Conservation (phyloP, 2,329 filamentous ascomycete genomes). For the Cadophora sp. region DNA sequence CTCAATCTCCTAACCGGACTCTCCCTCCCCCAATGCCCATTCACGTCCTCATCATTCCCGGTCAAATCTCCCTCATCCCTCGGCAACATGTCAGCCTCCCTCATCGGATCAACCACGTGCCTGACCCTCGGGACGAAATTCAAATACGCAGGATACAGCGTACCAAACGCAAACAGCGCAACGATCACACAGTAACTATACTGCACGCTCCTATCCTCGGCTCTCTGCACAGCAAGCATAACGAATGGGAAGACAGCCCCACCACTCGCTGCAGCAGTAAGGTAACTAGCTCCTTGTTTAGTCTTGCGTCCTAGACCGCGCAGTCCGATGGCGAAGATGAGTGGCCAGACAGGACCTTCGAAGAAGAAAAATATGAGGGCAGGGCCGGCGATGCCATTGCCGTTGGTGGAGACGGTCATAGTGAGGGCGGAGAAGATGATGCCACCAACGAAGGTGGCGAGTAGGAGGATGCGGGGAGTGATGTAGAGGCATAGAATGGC, state of each 20-base stretch:
- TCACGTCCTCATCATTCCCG: background rate
- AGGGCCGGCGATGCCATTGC: conserved; percentile 62
- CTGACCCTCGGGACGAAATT: conserved; percentile 34
- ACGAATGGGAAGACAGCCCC: conserved; percentile 41
- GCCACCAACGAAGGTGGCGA: conserved; percentile 65
- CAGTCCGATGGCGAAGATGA: conserved; percentile 80
- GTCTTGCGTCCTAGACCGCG: conserved; percentile 81
- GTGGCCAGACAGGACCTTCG: conserved; percentile 82
- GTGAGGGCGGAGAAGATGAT: conserved; percentile 61
- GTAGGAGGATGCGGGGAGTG: conserved; percentile 73
- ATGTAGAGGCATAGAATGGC: conserved; percentile 66
- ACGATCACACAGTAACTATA: conserved; percentile 40
- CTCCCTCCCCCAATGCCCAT: conserved; percentile 6
- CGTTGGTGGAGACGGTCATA: conserved; percentile 51
- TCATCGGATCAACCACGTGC: conserved; percentile 37
- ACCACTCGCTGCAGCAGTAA: conserved; percentile 56
- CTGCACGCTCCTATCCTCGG: conserved; percentile 29
- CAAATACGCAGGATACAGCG: conserved; percentile 40
- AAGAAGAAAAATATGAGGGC: conserved; percentile 78
- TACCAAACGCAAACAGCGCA: conserved; percentile 36
- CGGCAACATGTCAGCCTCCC: conserved; percentile 3
- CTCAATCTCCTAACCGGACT: conserved; percentile 28
- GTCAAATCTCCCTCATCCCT: background rate
- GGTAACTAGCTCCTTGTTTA: conserved; percentile 78
- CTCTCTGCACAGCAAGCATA: conserved; percentile 37